Base-by-base conservation (phyloP, 2,329 filamentous ascomycete genomes). In the Immersiporthe knoxdaviesiana region DNA sequence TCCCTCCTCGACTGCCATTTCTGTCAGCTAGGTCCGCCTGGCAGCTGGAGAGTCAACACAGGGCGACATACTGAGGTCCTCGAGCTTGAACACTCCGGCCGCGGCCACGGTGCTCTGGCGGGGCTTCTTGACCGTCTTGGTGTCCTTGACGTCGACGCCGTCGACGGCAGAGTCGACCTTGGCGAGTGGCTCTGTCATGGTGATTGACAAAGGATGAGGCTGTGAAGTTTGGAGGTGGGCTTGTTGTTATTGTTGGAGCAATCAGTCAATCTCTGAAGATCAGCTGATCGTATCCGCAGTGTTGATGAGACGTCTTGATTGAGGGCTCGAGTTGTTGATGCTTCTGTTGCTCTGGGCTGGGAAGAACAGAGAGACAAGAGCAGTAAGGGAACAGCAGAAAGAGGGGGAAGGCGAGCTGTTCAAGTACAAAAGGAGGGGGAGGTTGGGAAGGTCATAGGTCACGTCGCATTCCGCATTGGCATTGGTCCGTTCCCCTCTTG, bases 101-200 rank as follows among this genome's bases (percentile, higher is more conserved):
- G 87, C 87, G 75, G 86, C 88, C 68, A 92, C 95, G 80, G 92
- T 94, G 72, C 85, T 84, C 82, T 93, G 88, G 75, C 90, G 87
- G 78, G 91, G 87, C 73, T 82, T 82, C 78, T 87, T 88, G 79
- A 87, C 87, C 75, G 84, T 84, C 73, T 93, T 90, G 78, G 90
- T 87, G 70, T 87, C 84, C 44, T 91, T 87, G 70, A 90, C 90
- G 76, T 87, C 86, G 76, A 94, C 81, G 81, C 93, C 92, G 79
- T 93, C 90, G 78, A 97, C 89, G 84, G 93, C 93, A 71, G 94
- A 97, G 82, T 97, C 94, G 84, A 97, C 90, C 85, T 97, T 97
- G 82, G 88, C 87, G 79, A 97, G 88, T 77, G 91, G 87, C 80
- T 84, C 82, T 72, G 83, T 77, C 79, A 82, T 81, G 76, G 72